These are phyloP conservation scores for Sungouiozyma ichnusensis DNA, from an alignment of 805 yeast species.

Conservation along the genomic window DNA sequence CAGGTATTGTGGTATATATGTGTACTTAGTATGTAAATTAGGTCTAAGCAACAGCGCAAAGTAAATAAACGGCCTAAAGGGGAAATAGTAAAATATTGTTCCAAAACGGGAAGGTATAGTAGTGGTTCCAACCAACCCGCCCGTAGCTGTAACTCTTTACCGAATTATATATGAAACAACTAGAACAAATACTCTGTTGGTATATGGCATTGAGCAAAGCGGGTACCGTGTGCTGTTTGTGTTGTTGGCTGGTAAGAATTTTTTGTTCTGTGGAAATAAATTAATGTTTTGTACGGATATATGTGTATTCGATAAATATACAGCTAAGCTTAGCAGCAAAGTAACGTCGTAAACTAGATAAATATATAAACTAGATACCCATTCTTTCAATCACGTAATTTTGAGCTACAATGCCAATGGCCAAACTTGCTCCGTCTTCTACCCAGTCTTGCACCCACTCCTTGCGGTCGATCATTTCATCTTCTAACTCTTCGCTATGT, in stretches of 20 bases:
- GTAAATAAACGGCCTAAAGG: neutral
- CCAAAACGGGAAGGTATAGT: no score
- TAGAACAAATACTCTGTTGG: no score
- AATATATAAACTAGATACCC: constrained; percentile 15
- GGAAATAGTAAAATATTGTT: neutral
- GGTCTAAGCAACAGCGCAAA: neutral
- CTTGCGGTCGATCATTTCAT: constrained; percentile 60
- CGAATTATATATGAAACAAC: no score
- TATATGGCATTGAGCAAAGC: no score
- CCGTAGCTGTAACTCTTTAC: no score
- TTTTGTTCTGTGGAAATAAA: neutral
- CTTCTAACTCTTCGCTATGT: constrained; percentile 20
- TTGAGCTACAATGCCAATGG: constrained; percentile 84
- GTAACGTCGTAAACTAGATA: no score
- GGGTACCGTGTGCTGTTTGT: no score
- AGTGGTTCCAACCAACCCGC: no score
- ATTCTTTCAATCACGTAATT: constrained; percentile 83
- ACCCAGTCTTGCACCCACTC: constrained; percentile 79
- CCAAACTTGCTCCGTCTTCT: constrained; percentile 63
- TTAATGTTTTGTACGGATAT: neutral
- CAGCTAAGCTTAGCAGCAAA: no score
- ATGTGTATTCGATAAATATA: neutral
- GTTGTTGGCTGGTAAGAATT: no score
- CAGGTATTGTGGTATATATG: neutral
- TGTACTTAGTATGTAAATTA: constrained; percentile 2